phyloP scores from a whole-genome alignment of 495 filamentous ascomycete species.

The Cairneyella variabilis region DNA sequence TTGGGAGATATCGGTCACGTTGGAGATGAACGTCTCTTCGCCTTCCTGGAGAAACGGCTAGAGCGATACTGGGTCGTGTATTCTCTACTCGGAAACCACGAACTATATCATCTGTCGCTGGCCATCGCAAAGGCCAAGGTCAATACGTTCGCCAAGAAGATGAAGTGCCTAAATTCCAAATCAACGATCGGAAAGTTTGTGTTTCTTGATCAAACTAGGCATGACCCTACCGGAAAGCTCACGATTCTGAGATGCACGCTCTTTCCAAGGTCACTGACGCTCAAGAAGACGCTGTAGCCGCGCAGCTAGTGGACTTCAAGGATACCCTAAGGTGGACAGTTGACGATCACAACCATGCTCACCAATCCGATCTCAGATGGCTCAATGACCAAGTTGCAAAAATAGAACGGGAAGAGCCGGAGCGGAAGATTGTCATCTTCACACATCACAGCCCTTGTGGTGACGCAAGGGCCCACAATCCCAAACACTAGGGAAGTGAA shows the following conservation, averaged over 20 bases:
- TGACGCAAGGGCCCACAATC: slow-evolving; percentile 35
- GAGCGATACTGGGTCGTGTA: slow-evolving; percentile 43
- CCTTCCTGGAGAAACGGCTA: slow-evolving; percentile 44
- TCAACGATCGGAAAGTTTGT: slow-evolving; percentile 35
- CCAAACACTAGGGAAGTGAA: slow-evolving; percentile 28
- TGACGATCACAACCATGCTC: slow-evolving; percentile 31
- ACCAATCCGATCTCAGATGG: slow-evolving; percentile 41
- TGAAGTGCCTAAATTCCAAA: background rate
- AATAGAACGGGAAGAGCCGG: slow-evolving; percentile 31
- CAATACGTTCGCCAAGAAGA: background rate
- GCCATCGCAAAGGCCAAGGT: background rate
- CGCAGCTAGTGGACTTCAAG: slow-evolving; percentile 46
- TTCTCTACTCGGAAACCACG: slow-evolving; percentile 54
- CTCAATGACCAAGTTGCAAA: slow-evolving; percentile 42
- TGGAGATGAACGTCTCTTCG: slow-evolving; percentile 34
- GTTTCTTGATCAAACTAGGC: slow-evolving; percentile 41
- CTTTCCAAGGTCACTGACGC: slow-evolving; percentile 35
- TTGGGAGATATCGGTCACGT: slow-evolving; percentile 55
- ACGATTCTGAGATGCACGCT: slow-evolving; percentile 49
- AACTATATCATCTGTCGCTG: slow-evolving; percentile 37
- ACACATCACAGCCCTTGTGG: slow-evolving; percentile 50
- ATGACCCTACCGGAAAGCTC: slow-evolving; percentile 30
- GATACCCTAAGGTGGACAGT: slow-evolving; percentile 44
- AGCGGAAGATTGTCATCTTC: slow-evolving; percentile 39
- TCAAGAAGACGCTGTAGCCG: slow-evolving; percentile 25